Percentiles rank a stretch among this genome's conserved stretches.
Evolutionary conservation across 2,329 filamentous ascomycete species (phyloP).

Genomic region (Colletotrichum spinosum): DNA sequence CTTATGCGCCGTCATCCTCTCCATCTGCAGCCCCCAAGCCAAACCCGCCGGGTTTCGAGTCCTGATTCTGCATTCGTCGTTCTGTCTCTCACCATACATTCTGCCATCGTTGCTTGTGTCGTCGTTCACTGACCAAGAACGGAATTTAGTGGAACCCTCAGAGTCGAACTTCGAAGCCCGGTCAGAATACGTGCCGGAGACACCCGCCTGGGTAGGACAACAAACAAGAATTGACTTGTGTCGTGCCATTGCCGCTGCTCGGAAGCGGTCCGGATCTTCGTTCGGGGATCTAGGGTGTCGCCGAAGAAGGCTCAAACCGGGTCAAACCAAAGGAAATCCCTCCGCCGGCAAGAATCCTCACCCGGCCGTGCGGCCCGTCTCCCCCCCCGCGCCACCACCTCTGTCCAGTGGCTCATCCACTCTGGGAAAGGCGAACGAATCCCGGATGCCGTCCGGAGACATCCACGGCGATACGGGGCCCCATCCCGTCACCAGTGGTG

Average conservation of each 20-base stretch:
- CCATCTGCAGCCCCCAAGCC: not conserved
- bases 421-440: constrained; percentile 1
- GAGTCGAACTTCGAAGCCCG: constrained; percentile 27
- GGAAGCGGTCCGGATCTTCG: not conserved
- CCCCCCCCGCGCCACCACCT: not conserved
- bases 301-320: not conserved
- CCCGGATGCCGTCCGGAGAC: constrained; percentile 31
- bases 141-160: not conserved
- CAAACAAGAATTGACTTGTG: constrained; percentile 1
- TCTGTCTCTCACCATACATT: constrained; percentile 5
- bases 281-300: constrained; percentile 5
- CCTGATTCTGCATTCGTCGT: not conserved
- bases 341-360: not conserved
- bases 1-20: constrained; percentile 23
- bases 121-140: constrained; percentile 1
- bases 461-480: constrained; percentile 22
- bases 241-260: not conserved
- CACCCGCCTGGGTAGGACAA: not conserved
- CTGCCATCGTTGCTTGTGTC: not conserved
- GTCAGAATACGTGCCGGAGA: not conserved
- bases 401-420: not conserved
- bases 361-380: constrained; percentile 12
- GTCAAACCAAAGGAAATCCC: not conserved
- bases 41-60: constrained; percentile 29
- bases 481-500: constrained; percentile 15